These are phyloP conservation scores for Epichloe amarillans DNA, from an alignment of 2,329 filamentous ascomycete species.

Conservation along the genomic window DNA sequence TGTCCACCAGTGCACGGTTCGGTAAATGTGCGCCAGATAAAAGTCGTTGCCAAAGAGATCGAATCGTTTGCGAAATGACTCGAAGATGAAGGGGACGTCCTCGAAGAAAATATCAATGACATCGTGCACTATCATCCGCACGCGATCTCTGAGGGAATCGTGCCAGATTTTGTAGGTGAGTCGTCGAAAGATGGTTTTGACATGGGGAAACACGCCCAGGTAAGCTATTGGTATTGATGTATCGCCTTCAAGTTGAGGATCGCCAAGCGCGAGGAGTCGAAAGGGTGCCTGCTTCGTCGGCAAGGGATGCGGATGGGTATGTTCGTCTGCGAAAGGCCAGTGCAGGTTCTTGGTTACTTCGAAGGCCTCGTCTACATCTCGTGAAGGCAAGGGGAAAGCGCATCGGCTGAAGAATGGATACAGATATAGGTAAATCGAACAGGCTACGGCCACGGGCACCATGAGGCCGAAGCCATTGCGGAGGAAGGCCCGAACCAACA, in stretches of 20 bases:
- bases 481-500: slow-evolving; percentile 39
- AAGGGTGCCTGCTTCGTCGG: slow-evolving; percentile 51
- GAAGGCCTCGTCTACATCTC: slow-evolving; percentile 20
- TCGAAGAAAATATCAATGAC: slow-evolving; percentile 47
- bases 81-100: slow-evolving; percentile 55
- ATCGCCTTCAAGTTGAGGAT: slow-evolving; percentile 89
- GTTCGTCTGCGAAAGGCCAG: slow-evolving; percentile 21
- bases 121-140: slow-evolving; percentile 43
- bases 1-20: slow-evolving; percentile 71
- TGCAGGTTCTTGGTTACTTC: slow-evolving; percentile 27
- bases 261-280: slow-evolving; percentile 73
- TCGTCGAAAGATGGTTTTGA: slow-evolving; percentile 32
- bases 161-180: slow-evolving; percentile 33
- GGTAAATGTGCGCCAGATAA: slow-evolving; percentile 87
- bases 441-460: slow-evolving; percentile 51
- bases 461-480: slow-evolving; percentile 41
- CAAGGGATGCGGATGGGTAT: slow-evolving; percentile 10
- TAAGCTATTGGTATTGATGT: slow-evolving; percentile 58
- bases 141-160: slow-evolving; percentile 34
- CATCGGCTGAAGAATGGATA: slow-evolving; percentile 75
- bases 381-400: slow-evolving; percentile 54
- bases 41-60: slow-evolving; percentile 90
- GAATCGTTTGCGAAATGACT: slow-evolving; percentile 61
- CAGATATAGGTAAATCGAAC: slow-evolving; percentile 70
- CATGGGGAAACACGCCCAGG: slow-evolving; percentile 39